Evolutionary conservation across 2,329 filamentous ascomycete genomes (phyloP).

Genomic region (Cladosporium austrohemisphaericum): DNA sequence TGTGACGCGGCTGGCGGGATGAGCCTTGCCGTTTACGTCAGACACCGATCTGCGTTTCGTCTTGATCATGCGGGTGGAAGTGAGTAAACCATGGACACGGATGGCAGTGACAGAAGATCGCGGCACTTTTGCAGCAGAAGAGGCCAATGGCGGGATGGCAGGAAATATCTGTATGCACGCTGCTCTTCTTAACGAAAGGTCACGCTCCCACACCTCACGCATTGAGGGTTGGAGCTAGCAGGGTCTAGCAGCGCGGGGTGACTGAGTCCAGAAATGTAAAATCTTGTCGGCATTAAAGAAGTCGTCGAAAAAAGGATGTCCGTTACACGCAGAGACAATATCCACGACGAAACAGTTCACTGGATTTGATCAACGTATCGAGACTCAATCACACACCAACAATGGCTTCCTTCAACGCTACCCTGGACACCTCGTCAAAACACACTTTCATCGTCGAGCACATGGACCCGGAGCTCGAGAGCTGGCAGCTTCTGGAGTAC

Average conservation of each 20-base stretch:
- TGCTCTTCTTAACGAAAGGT: constrained; percentile 6
- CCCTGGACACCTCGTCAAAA: constrained; percentile 31
- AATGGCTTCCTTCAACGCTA: constrained; percentile 15
- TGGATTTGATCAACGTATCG: too few species aligned
- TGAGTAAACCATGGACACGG: too few species aligned
- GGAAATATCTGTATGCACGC: constrained; percentile 8
- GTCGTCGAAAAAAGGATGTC: neutral
- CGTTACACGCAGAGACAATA: neutral
- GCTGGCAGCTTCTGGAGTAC: constrained; percentile 94
- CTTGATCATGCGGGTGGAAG: too few species aligned
- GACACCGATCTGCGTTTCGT: neutral
- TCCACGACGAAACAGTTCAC: too few species aligned
- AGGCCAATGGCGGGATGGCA: constrained; percentile 5
- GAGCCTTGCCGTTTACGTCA: neutral
- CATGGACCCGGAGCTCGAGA: constrained; percentile 87
- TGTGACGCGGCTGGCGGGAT: constrained; percentile 7
- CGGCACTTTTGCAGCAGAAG: neutral
- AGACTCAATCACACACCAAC: neutral
- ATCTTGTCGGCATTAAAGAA: constrained; percentile 13
- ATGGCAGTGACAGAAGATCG: too few species aligned
- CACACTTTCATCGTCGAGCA: constrained; percentile 93
- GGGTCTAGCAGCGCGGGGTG: constrained; percentile 10
- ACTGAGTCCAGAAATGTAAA: constrained; percentile 10
- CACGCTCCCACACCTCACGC: constrained; percentile 11
- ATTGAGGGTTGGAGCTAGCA: constrained; percentile 11